Evolutionary conservation across 306 rosid species (phyloP), one percentile per base, ranked within the genome.

Genomic region (Pterocarpus santalinus): DNA sequence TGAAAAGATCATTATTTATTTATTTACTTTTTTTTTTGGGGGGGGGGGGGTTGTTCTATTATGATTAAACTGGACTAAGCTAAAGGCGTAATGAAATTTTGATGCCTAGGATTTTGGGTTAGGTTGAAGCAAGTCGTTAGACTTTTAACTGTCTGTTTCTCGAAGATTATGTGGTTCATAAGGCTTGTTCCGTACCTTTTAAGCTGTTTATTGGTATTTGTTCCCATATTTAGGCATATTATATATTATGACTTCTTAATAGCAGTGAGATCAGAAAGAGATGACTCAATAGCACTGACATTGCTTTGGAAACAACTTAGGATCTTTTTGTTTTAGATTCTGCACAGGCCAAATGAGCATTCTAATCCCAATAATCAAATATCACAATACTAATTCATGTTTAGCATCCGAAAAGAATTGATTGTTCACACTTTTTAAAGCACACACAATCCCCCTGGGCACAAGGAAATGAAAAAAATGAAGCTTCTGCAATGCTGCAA

Each of bases 221-320:
- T 70, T 80, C 15, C 44, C 14, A 17, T 33, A 63, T 84, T 70
- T 63, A 17, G 38, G 72, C 65, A 22, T 22, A 22, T 22, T 22
- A 22, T 22, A 11, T 30, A 57, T 52, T 39, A 5, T 69, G 43
- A 16, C 64, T 3, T 56, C 53, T 56, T 33, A 58, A 46, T 16
- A 51, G 38, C 15, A 16, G 58, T 73, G 61, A 17, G 9, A 49
- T 55, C 69, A 65, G 66, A 64, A 46, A 58, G 68, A n/a, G 57
- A 64, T 72, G 69, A 14, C 69, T 81, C 4, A 39, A 70, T 72
- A 56, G 41, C 28, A 22, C 28, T 22, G 38, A 33, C 73, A 41
- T 71, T 76, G 66, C 51, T 38, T 71, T 69, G 60, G 70, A 61
- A 60, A 67, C 7, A 3, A 60, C 15, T 62, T 30, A 47, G 85